These are phyloP conservation scores for Blastocladiella emersonii DNA, from an alignment of 371 early-diverging fungal species.

Conservation along the genomic window DNA sequence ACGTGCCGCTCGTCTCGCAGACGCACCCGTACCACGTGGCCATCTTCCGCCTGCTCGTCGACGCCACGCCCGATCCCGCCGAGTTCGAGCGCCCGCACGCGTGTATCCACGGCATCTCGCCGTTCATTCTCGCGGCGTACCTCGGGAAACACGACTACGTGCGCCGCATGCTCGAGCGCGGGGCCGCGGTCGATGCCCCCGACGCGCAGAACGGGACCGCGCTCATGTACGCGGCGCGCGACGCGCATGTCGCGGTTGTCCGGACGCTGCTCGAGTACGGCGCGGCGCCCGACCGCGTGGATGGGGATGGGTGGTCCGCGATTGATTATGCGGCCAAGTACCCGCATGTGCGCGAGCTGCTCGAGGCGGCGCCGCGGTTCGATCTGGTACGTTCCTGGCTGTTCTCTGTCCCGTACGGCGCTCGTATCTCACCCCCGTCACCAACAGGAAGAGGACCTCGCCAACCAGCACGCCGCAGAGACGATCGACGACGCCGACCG, in stretches of 20 bases:
- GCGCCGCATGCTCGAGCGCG: not conserved
- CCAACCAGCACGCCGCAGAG: too few species aligned
- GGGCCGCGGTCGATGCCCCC: not conserved
- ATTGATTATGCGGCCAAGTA: not conserved
- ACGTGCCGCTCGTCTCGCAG: not conserved
- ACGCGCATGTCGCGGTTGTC: not conserved
- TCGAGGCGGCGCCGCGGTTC: not conserved
- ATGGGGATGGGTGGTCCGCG: not conserved
- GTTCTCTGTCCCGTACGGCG: too few species aligned
- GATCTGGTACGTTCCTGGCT: too few species aligned
- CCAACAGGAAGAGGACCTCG: too few species aligned
- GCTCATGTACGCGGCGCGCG: conserved; percentile 7
- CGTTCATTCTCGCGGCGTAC: not conserved
- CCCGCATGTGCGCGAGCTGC: not conserved
- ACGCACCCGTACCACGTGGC: not conserved
- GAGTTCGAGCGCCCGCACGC: not conserved
- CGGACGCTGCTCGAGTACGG: not conserved
- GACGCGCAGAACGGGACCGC: conserved; percentile 1
- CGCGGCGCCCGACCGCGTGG: not conserved
- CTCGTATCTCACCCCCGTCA: too few species aligned
- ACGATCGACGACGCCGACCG: too few species aligned
- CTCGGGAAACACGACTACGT: not conserved
- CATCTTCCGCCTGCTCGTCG: conserved; percentile 1
- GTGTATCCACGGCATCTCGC: not conserved
- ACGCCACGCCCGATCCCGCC: not conserved